Conservation (phyloP, 805 yeast genomes). For the Metschnikowia koreensis region DNA sequence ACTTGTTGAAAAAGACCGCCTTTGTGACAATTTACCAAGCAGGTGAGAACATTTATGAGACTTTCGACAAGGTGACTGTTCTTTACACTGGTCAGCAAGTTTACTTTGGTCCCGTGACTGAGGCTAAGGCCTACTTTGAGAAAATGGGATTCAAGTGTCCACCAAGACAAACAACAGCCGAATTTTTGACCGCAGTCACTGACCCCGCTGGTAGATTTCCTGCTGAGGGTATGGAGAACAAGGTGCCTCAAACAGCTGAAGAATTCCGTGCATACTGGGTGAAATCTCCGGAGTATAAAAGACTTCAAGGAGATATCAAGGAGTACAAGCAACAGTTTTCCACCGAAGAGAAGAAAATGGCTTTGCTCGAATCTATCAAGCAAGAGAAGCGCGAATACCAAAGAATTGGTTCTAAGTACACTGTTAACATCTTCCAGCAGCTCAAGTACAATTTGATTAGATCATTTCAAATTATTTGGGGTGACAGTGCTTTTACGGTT, state of each 20-base stretch:
- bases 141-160: conserved; percentile 66
- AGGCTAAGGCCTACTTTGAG: conserved; percentile 57
- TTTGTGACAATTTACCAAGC: conserved; percentile 27
- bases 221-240: conserved; percentile 45
- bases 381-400: conserved; percentile 39
- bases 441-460: conserved; percentile 47
- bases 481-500: conserved; percentile 53
- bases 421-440: conserved; percentile 48
- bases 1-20: conserved; percentile 17
- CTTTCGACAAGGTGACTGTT: conserved; percentile 32
- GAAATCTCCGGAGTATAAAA: conserved; percentile 36
- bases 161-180: conserved; percentile 66
- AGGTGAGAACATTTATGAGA: conserved; percentile 29
- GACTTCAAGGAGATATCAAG: conserved; percentile 23
- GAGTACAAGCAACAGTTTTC: conserved; percentile 9
- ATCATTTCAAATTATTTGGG: conserved; percentile 53
- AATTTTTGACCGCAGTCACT: conserved; percentile 66
- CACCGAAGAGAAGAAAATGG: conserved; percentile 18
- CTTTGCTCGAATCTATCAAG: conserved; percentile 33
- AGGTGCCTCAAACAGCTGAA: conserved; percentile 59
- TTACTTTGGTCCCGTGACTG: conserved; percentile 57
- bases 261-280: conserved; percentile 64
- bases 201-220: conserved; percentile 61
- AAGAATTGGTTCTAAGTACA: conserved; percentile 41
- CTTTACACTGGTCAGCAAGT: conserved; percentile 46